Evolutionary conservation across 1,284 basidiomycete species (phyloP).

Genomic region (Caloboletus firmus): DNA sequence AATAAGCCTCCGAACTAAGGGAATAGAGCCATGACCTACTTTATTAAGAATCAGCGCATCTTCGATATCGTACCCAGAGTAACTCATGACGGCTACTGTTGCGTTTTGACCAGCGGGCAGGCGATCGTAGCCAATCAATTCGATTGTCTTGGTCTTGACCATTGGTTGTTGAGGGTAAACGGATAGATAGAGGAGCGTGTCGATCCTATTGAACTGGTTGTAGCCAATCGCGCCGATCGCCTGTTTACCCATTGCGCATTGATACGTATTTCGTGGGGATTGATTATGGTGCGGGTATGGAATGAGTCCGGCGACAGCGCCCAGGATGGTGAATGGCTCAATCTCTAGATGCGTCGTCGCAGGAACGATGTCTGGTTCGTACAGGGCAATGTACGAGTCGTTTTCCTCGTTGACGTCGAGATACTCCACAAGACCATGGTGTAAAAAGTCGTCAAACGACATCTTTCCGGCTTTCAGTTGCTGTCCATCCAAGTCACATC

Average conservation of each 20-base stretch:
- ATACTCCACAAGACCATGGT: conserved; percentile 97
- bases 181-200: conserved; percentile 96
- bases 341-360: conserved; percentile 96
- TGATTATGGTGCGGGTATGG: conserved; percentile 99
- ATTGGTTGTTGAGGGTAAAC: conserved; percentile 99
- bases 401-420: conserved; percentile 99
- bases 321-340: conserved; percentile 97
- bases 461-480: conserved; percentile 78
- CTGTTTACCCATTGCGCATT: conserved; percentile 99
- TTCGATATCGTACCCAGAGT: conserved; percentile 99
- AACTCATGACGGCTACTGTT: conserved; percentile 98
- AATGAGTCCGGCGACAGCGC: conserved; percentile 96
- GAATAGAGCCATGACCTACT: conserved; percentile 40
- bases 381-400: conserved; percentile 94
- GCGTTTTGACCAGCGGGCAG: conserved; percentile 98
- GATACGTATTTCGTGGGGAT: conserved; percentile 97
- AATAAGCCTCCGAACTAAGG: conserved; percentile 9
- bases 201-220: conserved; percentile 97
- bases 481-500: conserved; percentile 40
- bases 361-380: conserved; percentile 84
- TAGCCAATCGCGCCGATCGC: conserved; percentile 99
- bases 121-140: conserved; percentile 94
- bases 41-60: conserved; percentile 97
- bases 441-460: conserved; percentile 94
- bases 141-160: conserved; percentile 99